Evolutionary conservation across 2,329 filamentous ascomycete species (phyloP), one percentile per base, ranked within the genome.

Genomic region (Xylariaceae sp.): DNA sequence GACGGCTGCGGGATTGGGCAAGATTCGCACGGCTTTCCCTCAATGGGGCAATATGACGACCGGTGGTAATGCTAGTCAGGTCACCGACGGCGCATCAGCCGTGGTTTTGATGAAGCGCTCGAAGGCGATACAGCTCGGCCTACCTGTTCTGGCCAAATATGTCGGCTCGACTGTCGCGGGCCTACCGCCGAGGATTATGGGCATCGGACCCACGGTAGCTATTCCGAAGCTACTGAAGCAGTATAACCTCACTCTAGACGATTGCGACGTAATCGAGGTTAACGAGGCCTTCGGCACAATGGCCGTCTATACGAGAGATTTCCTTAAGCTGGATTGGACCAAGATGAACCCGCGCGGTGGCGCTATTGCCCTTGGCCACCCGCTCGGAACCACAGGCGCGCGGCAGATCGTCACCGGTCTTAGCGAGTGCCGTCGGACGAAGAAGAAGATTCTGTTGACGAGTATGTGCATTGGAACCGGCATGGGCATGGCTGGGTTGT

Each of bases 281-380:
- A 99, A 99, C 80, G 95, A 99, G 83, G 95, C 95, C 1, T 99
- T 99, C 70, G 94, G 93, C 19, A 95, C 90, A 49, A 98, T 98
- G 95, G 93, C 92, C 1, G 93, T 97, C 26, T 98, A 97, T 84
- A 96, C 92, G 78, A 78, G 90, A 53, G 82, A 92, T 69, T 85
- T 79, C 64, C 82, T 95, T 47, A 85, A 85, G 64, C 78, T 94
- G 47, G 87, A 90, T 71, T 84, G 83, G 75, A 75, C 82, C 68
- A 94, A 92, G 85, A 84, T 95, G 82, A 95, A 95, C 78, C 83
- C 88, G 23, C 82, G 89, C 58, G 91, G 91, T 66, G 91, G 91
- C 62, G 91, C 91, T 64, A 94, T 95, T 71, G 91, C 91, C 3
- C 81, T 95, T 0, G 91, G 91, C 49, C 91, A 95, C 74, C 91